Percentiles rank a stretch among this genome's conserved stretches.
These are phyloP conservation scores for Teratosphaeria gauchensis DNA, from an alignment of 2,329 filamentous ascomycete genomes.

Conservation along the genomic window DNA sequence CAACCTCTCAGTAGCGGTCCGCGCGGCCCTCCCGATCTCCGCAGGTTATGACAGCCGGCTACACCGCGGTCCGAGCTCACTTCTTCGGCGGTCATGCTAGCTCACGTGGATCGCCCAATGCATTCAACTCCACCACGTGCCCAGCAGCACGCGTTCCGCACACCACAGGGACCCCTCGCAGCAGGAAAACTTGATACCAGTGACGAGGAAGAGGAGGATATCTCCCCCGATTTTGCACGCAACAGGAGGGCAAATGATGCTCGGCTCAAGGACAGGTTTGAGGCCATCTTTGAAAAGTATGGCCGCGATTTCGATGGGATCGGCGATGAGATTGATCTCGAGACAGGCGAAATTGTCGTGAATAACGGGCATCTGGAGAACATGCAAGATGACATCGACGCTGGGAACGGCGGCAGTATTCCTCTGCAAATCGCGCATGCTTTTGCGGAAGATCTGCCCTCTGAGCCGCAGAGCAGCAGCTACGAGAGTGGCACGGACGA, in stretches of 20 bases:
- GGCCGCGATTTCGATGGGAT: slow-evolving; percentile 66
- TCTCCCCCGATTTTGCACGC: slow-evolving; percentile 32
- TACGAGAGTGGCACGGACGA: slow-evolving; percentile 19
- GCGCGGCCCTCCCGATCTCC: no score
- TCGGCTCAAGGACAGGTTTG: slow-evolving; percentile 73
- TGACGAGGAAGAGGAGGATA: background rate
- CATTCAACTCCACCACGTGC: no score
- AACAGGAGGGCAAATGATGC: slow-evolving; percentile 53
- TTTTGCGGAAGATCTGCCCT: slow-evolving; percentile 24
- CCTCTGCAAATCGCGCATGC: slow-evolving; percentile 21
- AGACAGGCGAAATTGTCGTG: slow-evolving; percentile 72
- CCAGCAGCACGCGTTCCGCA: no score
- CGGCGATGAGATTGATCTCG: slow-evolving; percentile 82
- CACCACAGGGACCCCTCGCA: no score
- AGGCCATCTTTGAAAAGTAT: slow-evolving; percentile 73
- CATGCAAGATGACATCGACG: slow-evolving; percentile 50
- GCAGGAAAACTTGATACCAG: no score
- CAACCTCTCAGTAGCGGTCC: no score
- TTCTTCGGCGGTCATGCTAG: no score
- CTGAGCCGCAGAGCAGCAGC: slow-evolving; percentile 13
- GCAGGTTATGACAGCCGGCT: no score
- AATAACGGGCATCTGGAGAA: slow-evolving; percentile 75
- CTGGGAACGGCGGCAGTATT: slow-evolving; percentile 24
- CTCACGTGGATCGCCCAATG: no score
- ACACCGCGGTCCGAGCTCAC: no score